phyloP scores from a whole-genome alignment of 176 grass and related monocot genomes.

The Melocanna baccifera region DNA sequence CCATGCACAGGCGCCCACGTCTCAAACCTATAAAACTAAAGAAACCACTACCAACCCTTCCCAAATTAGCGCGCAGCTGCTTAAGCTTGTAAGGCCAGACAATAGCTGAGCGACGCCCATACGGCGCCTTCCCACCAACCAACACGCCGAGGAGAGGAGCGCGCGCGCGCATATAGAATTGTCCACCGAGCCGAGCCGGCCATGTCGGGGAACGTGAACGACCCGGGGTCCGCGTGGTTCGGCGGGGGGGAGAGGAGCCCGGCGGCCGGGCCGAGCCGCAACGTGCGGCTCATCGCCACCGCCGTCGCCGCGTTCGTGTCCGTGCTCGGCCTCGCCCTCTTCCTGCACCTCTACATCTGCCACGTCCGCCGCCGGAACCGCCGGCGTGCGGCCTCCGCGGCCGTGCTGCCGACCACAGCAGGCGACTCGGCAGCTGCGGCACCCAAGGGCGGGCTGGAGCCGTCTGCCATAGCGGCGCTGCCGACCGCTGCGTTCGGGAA shows the following conservation, averaged over 20 bases:
- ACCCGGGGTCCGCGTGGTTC: slow-evolving; percentile 60
- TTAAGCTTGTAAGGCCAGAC: slow-evolving; percentile 22
- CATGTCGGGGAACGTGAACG: slow-evolving; percentile 38
- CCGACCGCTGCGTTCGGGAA: slow-evolving; percentile 30
- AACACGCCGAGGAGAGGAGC: not conserved
- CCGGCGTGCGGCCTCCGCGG: not conserved
- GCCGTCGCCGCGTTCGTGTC: slow-evolving; percentile 39
- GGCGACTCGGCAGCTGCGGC: not conserved
- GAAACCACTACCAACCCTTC: not conserved
- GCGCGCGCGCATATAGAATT: not conserved
- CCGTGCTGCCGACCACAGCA: not conserved
- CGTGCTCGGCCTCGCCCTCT: slow-evolving; percentile 44
- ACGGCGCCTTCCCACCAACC: slow-evolving; percentile 5
- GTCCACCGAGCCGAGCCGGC: not conserved
- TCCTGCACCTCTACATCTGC: slow-evolving; percentile 58
- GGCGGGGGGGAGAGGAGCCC: slow-evolving; percentile 9
- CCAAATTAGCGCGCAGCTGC: not conserved
- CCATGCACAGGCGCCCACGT: not conserved
- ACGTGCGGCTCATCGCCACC: slow-evolving; percentile 33
- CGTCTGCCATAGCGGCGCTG: slow-evolving; percentile 51
- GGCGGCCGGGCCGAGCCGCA: not conserved
- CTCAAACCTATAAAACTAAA: slow-evolving; percentile 9
- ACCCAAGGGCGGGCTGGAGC: slow-evolving; percentile 35
- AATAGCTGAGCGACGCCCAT: not conserved
- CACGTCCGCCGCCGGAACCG: slow-evolving; percentile 38